Base-by-base conservation (phyloP, 805 yeast genomes). In the Metschnikowia orientalis region DNA sequence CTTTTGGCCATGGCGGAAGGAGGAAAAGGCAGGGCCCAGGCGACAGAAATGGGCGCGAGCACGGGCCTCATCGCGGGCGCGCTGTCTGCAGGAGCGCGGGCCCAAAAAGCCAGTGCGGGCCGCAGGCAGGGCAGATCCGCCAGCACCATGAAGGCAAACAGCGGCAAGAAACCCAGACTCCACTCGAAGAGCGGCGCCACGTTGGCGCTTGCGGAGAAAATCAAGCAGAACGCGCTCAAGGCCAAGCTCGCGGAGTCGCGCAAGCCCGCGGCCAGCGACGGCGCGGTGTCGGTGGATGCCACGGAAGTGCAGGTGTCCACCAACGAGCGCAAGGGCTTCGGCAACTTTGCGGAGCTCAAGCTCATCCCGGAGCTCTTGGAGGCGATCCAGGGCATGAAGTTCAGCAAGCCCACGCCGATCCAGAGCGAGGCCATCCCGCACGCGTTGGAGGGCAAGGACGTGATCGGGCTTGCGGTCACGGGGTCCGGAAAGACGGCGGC, bases 401-500 rank as follows among this genome's bases (percentile, higher is more conserved):
- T 71, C 58, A 67, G 75, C 11, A 77, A 72, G 45, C 97, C 98
- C 25, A 89, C 97, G 0, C 95, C 97, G 8, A 92, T 90, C 57
- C 98, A 90, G 63, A 74, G 81, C 6, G 87, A 86, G 57, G 75
- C 96, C 8, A 83, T 90, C 41, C 97, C 97, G 1, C 82, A 83
- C 45, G 96, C 95, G 3, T 61, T 92, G 12, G 77, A 81, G 45
- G 96, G 96, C 3, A 77, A 87, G 44, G 98, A 90, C 61, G 81
- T 90, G 28, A 88, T 90, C 52, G 98, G 98, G 9, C 71, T 90
- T 41, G 98, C 98, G 0, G 96, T 90, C 53, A 90, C 98, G 0
- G 98, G 98, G 27, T 86, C 96, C 4, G 98, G 98, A 44, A 90
- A 90, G 59, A 92, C 98, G 0, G 98, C 97, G 0, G 98, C 98